Evolutionary conservation across 2,329 filamentous ascomycete species (phyloP).

Genomic region (Venturia asperata): DNA sequence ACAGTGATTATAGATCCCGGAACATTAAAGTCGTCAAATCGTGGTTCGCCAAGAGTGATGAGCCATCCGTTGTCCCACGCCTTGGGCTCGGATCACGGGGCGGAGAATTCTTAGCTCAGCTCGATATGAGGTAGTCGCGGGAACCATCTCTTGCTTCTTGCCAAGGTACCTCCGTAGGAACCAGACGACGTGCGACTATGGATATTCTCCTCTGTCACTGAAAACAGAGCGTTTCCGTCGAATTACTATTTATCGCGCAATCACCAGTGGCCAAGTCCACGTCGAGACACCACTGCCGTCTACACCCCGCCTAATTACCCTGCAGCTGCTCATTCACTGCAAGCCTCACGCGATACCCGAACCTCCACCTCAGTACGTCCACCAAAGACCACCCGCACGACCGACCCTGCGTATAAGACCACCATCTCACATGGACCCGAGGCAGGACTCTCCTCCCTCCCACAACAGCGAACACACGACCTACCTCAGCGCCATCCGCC

Average conservation of each 20-base stretch:
- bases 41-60: constrained; percentile 5
- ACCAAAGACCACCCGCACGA: not conserved
- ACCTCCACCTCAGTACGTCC: not conserved
- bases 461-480: constrained; percentile 1
- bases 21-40: not conserved
- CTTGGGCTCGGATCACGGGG: not conserved
- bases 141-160: not conserved
- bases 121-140: not conserved
- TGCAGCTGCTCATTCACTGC: not conserved
- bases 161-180: not conserved
- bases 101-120: not conserved
- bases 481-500: constrained; percentile 19
- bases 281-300: not conserved
- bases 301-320: constrained; percentile 4
- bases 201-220: too few species aligned
- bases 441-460: not conserved
- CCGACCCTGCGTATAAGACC: not conserved
- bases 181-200: not conserved
- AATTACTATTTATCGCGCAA: too few species aligned
- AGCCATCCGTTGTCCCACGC: not conserved
- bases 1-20: not conserved
- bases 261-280: not conserved
- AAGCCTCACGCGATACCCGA: not conserved
- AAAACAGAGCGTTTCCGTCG: too few species aligned
- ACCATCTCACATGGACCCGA: constrained; percentile 1